A percentile compares a stretch with the other conserved stretches of the same genome.
Evolutionary conservation across 1,284 basidiomycete species (phyloP).

Genomic region (Sporisorium scitamineum): DNA sequence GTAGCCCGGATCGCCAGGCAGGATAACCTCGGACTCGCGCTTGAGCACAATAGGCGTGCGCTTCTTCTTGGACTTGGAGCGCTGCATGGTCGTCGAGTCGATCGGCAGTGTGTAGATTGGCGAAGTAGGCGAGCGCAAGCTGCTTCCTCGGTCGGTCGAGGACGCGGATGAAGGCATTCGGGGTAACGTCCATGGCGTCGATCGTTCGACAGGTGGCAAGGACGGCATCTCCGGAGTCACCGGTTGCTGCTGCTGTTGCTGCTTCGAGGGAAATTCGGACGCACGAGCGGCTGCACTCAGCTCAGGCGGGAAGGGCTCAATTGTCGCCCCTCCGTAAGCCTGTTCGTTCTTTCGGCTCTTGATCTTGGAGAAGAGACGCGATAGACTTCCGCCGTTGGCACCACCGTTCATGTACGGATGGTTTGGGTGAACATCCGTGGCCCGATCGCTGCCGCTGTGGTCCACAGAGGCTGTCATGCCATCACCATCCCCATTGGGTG

Average conservation of each 20-base stretch:
- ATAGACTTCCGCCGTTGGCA: conserved; percentile 33
- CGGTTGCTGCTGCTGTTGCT: not conserved
- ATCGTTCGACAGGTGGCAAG: conserved; percentile 16
- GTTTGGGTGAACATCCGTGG: conserved; percentile 20
- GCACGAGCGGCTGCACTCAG: conserved; percentile 13
- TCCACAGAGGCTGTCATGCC: not conserved
- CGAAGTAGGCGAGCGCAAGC: conserved; percentile 30
- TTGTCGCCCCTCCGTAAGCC: conserved; percentile 33
- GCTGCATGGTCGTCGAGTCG: conserved; percentile 41
- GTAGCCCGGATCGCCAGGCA: conserved; percentile 34
- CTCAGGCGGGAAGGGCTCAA: conserved; percentile 50
- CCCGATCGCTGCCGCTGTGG: conserved; percentile 11
- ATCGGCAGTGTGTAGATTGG: conserved; percentile 34
- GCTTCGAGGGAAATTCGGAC: conserved; percentile 3
- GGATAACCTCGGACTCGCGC: conserved; percentile 41
- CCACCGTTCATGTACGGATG: conserved; percentile 46
- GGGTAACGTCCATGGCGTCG: conserved; percentile 24
- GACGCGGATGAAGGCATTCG: conserved; percentile 23
- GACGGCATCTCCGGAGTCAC: conserved; percentile 18
- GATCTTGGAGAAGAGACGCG: conserved; percentile 54
- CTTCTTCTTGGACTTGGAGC: conserved; percentile 28
- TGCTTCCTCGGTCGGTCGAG: conserved; percentile 23
- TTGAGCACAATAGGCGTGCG: conserved; percentile 47
- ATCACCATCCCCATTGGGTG: conserved; percentile 8
- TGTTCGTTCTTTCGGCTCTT: conserved; percentile 38